These are phyloP conservation scores for Jatropha multifida DNA, from an alignment of 441 rosid species.

Conservation along the genomic window DNA sequence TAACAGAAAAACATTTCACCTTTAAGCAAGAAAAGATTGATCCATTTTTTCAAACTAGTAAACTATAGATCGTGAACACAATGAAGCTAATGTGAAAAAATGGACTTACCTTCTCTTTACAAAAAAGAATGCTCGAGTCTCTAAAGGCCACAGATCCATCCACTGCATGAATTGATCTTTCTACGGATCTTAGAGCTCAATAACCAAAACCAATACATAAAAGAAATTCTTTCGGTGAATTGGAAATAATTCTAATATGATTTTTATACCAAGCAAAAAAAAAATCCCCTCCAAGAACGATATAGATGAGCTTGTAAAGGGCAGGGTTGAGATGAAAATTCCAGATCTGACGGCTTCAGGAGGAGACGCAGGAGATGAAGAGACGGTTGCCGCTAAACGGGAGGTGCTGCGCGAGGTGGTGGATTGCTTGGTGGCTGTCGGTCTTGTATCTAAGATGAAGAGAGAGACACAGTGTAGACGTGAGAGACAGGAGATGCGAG, in stretches of 20 bases:
- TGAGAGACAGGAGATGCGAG: too few species aligned
- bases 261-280: too few species aligned
- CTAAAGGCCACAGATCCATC: constrained; percentile 43
- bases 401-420: too few species aligned
- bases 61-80: constrained; percentile 14
- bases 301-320: neutral
- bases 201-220: neutral
- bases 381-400: too few species aligned
- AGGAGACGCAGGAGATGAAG: too few species aligned
- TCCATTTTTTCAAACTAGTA: constrained; percentile 17
- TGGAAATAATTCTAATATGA: too few species aligned
- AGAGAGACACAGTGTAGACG: too few species aligned
- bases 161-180: constrained; percentile 25
- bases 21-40: constrained; percentile 25
- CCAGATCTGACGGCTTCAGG: neutral
- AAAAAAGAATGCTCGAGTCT: neutral
- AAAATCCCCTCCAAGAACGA: too few species aligned
- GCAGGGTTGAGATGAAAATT: neutral
- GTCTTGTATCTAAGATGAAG: too few species aligned
- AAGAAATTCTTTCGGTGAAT: neutral
- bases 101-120: constrained; percentile 21
- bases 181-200: neutral
- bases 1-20: constrained; percentile 1
- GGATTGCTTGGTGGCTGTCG: too few species aligned
- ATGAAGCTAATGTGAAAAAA: neutral